These are phyloP conservation scores for Diaporthe sp. DNA, from an alignment of 2,329 filamentous ascomycete species.

Conservation along the genomic window DNA sequence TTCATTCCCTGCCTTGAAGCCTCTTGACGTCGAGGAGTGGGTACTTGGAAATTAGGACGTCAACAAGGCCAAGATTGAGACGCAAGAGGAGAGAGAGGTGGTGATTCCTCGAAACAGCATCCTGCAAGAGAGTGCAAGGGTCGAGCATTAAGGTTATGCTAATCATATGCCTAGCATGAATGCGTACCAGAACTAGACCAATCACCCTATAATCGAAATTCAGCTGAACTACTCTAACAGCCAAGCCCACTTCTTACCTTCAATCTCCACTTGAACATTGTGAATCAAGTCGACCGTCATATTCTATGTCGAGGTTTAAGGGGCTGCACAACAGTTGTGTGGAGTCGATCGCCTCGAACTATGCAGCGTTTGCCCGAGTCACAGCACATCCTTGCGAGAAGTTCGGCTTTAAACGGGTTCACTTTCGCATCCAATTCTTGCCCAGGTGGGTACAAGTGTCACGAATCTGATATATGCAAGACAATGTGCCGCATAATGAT, in stretches of 20 bases:
- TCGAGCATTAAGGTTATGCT: background rate
- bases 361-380: background rate
- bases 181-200: background rate
- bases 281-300: background rate
- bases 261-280: background rate
- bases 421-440: too few species aligned
- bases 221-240: background rate
- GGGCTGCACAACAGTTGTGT: background rate
- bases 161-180: background rate
- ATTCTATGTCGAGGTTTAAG: background rate
- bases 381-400: background rate
- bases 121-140: background rate
- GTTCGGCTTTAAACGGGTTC: background rate
- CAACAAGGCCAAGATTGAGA: background rate
- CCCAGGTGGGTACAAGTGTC: background rate
- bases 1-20: conserved; percentile 20
- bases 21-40: conserved; percentile 11
- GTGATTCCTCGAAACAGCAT: background rate
- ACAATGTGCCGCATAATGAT: background rate
- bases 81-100: background rate
- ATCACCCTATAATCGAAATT: conserved; percentile 13
- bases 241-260: background rate
- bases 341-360: background rate
- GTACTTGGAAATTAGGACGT: conserved; percentile 16
- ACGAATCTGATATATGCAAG: background rate